Percentiles rank a stretch among this genome's conserved stretches.
phyloP scores from a whole-genome alignment of 345 rosid species.

The Citrus sp. region DNA sequence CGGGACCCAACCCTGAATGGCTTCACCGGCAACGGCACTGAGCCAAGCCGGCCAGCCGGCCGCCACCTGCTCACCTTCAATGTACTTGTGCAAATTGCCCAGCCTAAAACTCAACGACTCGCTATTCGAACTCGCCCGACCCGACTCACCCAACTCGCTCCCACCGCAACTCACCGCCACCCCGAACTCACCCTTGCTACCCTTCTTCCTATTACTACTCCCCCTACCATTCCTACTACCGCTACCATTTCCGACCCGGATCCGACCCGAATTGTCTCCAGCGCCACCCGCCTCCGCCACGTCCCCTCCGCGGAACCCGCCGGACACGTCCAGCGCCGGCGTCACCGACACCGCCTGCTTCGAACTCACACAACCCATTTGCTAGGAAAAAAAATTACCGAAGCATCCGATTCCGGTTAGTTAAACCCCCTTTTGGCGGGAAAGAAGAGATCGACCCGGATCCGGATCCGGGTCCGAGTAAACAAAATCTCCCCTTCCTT shows the following conservation, averaged over 20 bases:
- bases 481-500: no score
- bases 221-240: conserved; percentile 15
- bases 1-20: conserved; percentile 96
- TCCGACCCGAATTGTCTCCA: conserved; percentile 29
- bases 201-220: conserved; percentile 9
- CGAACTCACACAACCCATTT: conserved; percentile 97
- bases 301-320: conserved; percentile 33
- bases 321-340: conserved; percentile 79
- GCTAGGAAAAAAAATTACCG: not conserved
- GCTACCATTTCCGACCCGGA: conserved; percentile 22
- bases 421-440: not conserved
- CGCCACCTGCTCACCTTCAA: conserved; percentile 93
- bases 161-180: conserved; percentile 37
- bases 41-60: conserved; percentile 99
- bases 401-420: not conserved
- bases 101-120: conserved; percentile 80
- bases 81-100: conserved; percentile 65
- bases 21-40: conserved; percentile 91
- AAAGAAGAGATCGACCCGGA: not conserved
- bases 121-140: conserved; percentile 60
- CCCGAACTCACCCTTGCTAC: conserved; percentile 23
- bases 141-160: conserved; percentile 72
- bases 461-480: not conserved
- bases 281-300: not conserved
- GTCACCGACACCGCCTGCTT: conserved; percentile 93